Evolutionary conservation across 768 basidiomycete species (phyloP).

Genomic region (Podaxis sp.): DNA sequence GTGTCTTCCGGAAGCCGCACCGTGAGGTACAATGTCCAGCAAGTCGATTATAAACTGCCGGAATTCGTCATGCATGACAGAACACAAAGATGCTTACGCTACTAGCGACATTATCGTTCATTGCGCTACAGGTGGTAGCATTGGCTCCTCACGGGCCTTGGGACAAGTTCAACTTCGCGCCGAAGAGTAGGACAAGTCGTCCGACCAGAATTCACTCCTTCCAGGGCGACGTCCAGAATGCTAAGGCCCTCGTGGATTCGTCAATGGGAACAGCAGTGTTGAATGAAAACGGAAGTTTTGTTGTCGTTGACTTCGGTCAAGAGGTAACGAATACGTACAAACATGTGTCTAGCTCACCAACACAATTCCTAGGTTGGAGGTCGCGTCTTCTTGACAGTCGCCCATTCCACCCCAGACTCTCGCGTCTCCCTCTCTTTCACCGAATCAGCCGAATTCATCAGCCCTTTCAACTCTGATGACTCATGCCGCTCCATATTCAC

Average conservation of each 20-base stretch:
- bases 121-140: background rate
- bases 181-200: conserved; percentile 27
- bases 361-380: conserved; percentile 18
- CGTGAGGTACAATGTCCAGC: background rate
- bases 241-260: conserved; percentile 25
- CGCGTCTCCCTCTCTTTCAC: conserved; percentile 47
- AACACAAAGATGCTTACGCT: background rate
- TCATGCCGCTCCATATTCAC: conserved; percentile 26
- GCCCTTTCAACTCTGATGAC: conserved; percentile 40
- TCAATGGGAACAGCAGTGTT: conserved; percentile 25
- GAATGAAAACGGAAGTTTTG: conserved; percentile 28
- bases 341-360: background rate
- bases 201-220: conserved; percentile 28
- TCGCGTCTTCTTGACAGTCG: conserved; percentile 27
- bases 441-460: conserved; percentile 48
- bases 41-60: background rate
- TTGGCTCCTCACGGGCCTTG: conserved; percentile 38
- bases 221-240: conserved; percentile 25
- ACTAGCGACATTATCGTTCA: background rate
- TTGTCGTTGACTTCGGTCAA: conserved; percentile 38
- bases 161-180: conserved; percentile 43
- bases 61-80: background rate
- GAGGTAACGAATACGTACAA: conserved; percentile 24
- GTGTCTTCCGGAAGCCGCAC: background rate
- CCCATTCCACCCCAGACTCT: conserved; percentile 25